Base-by-base conservation (phyloP, 2,329 filamentous ascomycete species). In the Colletotrichum sidae region DNA sequence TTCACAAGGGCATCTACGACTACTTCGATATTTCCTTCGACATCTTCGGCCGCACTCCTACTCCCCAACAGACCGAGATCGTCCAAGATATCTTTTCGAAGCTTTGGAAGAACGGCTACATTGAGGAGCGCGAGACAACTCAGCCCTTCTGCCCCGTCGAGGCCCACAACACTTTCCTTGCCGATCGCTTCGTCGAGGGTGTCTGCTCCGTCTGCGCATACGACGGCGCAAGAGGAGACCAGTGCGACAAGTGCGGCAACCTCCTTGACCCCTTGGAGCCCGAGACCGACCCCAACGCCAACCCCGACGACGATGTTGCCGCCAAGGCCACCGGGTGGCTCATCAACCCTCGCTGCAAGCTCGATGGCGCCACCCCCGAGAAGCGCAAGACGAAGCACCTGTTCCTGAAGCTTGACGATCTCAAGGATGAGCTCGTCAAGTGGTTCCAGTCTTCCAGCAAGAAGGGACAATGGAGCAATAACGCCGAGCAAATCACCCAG, bases 1-100 rank as follows among this genome's bases (percentile, higher is more conserved):
- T 97, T 65, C 95, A 97, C 80, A 89, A 93, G 72, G 92, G 92
- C 53, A 91, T 97, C 70, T 98, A 98, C 79, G 88, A 96, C 77
- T 97, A 95, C 93, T 99, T 99, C 81, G 89, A 94, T 75, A 95
- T 98, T 74, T 90, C 87, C 64, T 98, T 98, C 76, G 95, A 98
- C 80, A 90, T 94, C 78, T 99, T 98, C 76, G 96, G 94, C 68
- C 91, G 94, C 65, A 98, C 96, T 6, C 93, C 94, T 3, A 98
- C 95, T 15, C 80, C 87, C 59, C 88, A 96, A 73, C 96, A 98
- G 79, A 97, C 94, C 25, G 88, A 93, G 70, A 98, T 99, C 72
- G 92, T 94, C 9, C 96, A 98, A 79, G 88, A 92, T 69, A 94
- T 98, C 70, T 98, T 98, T 79, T 82, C 84, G 60, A 90, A 94